Evolutionary conservation across 768 basidiomycete species (phyloP), one percentile per base, ranked within the genome.

Genomic region (Nevesoporus exiguus): DNA sequence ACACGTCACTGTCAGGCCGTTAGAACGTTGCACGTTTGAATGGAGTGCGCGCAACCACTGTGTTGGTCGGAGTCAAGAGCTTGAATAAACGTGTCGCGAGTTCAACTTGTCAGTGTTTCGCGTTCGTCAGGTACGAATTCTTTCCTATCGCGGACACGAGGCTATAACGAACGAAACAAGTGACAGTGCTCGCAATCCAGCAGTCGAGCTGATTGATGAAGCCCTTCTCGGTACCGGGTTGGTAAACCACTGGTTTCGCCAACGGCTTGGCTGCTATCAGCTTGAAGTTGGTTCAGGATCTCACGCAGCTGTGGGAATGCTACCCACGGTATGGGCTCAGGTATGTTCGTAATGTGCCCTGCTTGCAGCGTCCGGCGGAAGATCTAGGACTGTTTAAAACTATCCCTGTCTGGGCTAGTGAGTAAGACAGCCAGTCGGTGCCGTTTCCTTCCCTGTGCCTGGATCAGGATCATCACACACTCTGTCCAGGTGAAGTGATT

Each of bases 321-420:
- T 15, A 63, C 53, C 52, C 63, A 66, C 63, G 49, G 51, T 29
- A 51, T 7, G 29, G 25, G 43, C 24, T 27, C 4, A 19, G 25
- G 39, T n/a, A n/a, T n/a, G 44, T 31, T 25, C 55, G 45, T 58
- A 41, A 34, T 37, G 39, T 14, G 45, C 49, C 50, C 42, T 36
- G 3, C 15, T n/a, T 19, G 2, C 36, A 31, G 40, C 43, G 22
- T 27, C 41, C 30, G 39, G 42, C 30, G 39, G 42, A 8, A 36
- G 45, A 46, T n/a, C n/a, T n/a, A n/a, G 47, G 2, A n/a, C 21
- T 30, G 17, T 47, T 25, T 24, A 40, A 27, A 24, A 11, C 17
- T 13, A 29, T 30, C 52, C 30, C 53, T 56, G 52, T 27, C 43
- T 24, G 33, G 21, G 10, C 15, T 24, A 9, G 34, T 37, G 51